phyloP scores from a whole-genome alignment of 805 yeast species.

The Zygosaccharomyces bailii region DNA sequence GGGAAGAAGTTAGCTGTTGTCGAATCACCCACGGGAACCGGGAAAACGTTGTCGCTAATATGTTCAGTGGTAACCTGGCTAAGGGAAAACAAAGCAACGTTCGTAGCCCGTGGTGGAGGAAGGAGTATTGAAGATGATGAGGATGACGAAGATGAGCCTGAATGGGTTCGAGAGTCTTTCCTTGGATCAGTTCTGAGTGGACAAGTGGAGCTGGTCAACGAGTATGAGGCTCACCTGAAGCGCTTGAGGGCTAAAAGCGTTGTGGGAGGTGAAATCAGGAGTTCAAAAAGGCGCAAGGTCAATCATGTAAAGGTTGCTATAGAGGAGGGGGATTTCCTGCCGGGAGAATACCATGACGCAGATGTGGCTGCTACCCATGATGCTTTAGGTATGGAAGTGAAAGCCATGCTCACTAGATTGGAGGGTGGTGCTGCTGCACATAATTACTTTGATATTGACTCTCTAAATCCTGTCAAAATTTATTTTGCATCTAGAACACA shows the following conservation, averaged over 20 bases:
- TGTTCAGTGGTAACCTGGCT: conserved; percentile 87
- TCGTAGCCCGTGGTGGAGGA: conserved; percentile 18
- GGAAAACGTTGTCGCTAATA: conserved; percentile 82
- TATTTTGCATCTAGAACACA: conserved; percentile 84
- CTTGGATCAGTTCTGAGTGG: conserved; percentile 28
- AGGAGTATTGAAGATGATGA: conserved; percentile 12
- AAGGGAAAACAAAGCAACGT: conserved; percentile 43
- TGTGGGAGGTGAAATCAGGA: conserved; percentile 11
- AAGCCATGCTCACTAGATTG: conserved; percentile 44
- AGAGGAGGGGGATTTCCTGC: conserved; percentile 29
- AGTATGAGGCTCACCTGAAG: conserved; percentile 38
- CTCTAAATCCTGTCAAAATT: conserved; percentile 45
- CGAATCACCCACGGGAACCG: conserved; percentile 95
- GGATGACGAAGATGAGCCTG: conserved; percentile 56
- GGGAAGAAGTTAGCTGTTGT: conserved; percentile 69
- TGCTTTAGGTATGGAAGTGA: conserved; percentile 45
- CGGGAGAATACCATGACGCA: conserved; percentile 27
- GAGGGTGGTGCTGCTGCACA: conserved; percentile 27
- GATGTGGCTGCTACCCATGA: conserved; percentile 28
- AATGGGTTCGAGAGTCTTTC: conserved; percentile 55
- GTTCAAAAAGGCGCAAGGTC: conserved; percentile 21
- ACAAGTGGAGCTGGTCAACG: conserved; percentile 24
- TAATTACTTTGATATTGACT: conserved; percentile 21
- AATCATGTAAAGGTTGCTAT: conserved; percentile 29
- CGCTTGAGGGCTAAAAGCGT: conserved; percentile 21